Conservation (phyloP, 1,284 basidiomycete genomes). For the Irpex sp. region DNA sequence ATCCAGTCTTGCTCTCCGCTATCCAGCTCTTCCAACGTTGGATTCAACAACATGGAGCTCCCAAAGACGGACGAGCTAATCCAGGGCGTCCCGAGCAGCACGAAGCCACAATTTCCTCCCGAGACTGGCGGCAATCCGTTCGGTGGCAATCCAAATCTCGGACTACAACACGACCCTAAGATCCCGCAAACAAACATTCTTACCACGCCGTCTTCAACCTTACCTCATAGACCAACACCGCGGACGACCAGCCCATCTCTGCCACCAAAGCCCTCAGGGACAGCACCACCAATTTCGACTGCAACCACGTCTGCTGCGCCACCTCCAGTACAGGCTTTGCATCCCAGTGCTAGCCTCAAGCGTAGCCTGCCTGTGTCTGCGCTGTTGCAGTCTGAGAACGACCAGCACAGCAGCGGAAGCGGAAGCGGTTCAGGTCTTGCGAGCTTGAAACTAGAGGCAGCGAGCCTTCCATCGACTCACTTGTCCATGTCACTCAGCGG, state of each 20-base stretch:
- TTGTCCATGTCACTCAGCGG: neutral
- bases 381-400: neutral
- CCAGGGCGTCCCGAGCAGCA: neutral
- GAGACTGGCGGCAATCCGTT: constrained; percentile 10
- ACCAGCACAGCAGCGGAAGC: neutral
- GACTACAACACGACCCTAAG: neutral
- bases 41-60: neutral
- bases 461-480: neutral
- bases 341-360: neutral
- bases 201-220: neutral
- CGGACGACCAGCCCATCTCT: neutral
- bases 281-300: neutral
- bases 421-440: neutral
- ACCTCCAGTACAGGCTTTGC: neutral
- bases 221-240: neutral
- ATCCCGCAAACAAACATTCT: neutral
- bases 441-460: neutral
- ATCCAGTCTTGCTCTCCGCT: neutral
- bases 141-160: constrained; percentile 9
- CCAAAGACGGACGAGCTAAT: neutral
- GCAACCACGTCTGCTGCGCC: neutral
- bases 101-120: neutral
- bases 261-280: neutral
- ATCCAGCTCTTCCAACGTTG: neutral
- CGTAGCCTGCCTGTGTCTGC: neutral